phyloP scores from a whole-genome alignment of 2,329 filamentous ascomycete genomes.

The Ramichloridium luteum region DNA sequence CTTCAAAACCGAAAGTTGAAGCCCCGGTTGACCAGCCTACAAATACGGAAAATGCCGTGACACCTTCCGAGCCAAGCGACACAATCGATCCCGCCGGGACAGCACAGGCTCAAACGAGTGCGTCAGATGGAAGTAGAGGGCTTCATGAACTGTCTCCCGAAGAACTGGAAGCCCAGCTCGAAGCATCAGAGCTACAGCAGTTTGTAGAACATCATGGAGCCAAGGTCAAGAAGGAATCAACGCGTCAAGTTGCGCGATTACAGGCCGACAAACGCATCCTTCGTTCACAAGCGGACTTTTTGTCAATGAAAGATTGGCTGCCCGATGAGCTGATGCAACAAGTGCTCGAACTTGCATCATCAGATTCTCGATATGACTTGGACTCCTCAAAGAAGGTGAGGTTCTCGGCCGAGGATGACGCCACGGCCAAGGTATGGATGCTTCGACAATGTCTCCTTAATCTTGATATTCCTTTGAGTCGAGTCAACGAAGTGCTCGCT shows the following conservation, averaged over 20 bases:
- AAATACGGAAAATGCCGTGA: slow-evolving; percentile 18
- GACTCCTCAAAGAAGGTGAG: slow-evolving; percentile 37
- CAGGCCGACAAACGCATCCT: slow-evolving; percentile 78
- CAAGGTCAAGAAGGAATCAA: slow-evolving; percentile 68
- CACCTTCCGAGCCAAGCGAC: slow-evolving; percentile 17
- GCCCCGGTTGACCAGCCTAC: slow-evolving; percentile 17
- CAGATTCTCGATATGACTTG: slow-evolving; percentile 34
- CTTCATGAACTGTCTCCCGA: slow-evolving; percentile 59
- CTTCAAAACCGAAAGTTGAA: slow-evolving; percentile 51
- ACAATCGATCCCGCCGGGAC: slow-evolving; percentile 13
- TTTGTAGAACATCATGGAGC: slow-evolving; percentile 72
- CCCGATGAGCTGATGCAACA: slow-evolving; percentile 65
- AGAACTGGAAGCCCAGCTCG: slow-evolving; percentile 78
- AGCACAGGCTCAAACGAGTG: slow-evolving; percentile 6
- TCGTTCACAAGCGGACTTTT: slow-evolving; percentile 60
- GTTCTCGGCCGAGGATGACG: slow-evolving; percentile 57
- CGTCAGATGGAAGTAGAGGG: slow-evolving; percentile 23
- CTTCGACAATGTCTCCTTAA: slow-evolving; percentile 59
- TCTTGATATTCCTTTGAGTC: slow-evolving; percentile 54
- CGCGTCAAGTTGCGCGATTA: slow-evolving; percentile 62
- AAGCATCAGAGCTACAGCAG: slow-evolving; percentile 79
- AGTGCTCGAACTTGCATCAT: slow-evolving; percentile 59
- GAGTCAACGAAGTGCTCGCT: slow-evolving; percentile 49
- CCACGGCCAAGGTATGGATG: slow-evolving; percentile 72
- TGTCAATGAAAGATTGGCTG: slow-evolving; percentile 68